A percentile compares a stretch with the other conserved stretches of the same genome.
Evolutionary conservation across 2,329 filamentous ascomycete species (phyloP).

Genomic region (Exophiala sp.): DNA sequence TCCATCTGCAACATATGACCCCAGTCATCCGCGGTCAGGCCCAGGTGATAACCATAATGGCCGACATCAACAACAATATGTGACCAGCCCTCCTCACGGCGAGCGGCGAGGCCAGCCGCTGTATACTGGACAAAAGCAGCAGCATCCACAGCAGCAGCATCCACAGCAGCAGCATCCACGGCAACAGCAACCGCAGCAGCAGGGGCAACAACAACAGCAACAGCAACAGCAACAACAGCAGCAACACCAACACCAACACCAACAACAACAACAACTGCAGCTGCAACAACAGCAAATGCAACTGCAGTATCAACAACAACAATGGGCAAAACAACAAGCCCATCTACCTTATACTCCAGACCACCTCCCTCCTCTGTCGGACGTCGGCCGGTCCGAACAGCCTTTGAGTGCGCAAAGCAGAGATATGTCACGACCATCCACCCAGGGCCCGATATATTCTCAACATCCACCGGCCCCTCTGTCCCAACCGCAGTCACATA

Average conservation of each 20-base stretch:
- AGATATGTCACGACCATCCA: slow-evolving; percentile 24
- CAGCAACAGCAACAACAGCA: too few species aligned
- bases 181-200: too few species aligned
- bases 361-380: slow-evolving; percentile 25
- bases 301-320: slow-evolving; percentile 21
- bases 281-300: too few species aligned
- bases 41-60: slow-evolving; percentile 38
- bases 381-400: slow-evolving; percentile 21
- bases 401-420: slow-evolving; percentile 8
- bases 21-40: slow-evolving; percentile 36
- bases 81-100: slow-evolving; percentile 36
- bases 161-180: too few species aligned
- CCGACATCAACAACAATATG: slow-evolving; percentile 40
- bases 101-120: slow-evolving; percentile 22
- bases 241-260: too few species aligned
- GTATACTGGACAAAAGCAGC: slow-evolving; percentile 19
- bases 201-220: too few species aligned
- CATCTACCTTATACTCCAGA: slow-evolving; percentile 20
- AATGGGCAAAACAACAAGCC: slow-evolving; percentile 21
- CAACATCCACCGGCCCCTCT: slow-evolving; percentile 5
- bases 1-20: slow-evolving; percentile 35
- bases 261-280: too few species aligned
- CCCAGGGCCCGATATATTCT: slow-evolving; percentile 16
- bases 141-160: too few species aligned
- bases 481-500: neutral